Base-by-base conservation (phyloP, 2,329 filamentous ascomycete species). In the Apiospora koreana region DNA sequence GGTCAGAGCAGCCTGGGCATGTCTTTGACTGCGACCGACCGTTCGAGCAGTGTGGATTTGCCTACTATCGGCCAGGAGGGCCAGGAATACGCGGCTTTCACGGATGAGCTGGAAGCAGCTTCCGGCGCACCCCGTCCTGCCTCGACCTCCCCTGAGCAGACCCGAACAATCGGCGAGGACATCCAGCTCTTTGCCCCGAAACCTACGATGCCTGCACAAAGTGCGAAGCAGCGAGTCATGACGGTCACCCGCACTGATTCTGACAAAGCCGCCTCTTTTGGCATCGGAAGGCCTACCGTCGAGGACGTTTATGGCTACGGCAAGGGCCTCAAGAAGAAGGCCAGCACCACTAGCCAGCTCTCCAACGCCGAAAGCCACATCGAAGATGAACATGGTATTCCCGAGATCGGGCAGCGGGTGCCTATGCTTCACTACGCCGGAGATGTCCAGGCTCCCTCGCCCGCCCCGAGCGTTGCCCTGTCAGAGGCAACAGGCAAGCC, bases 371-470 rank as follows among this genome's bases (percentile, higher is more conserved):
- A 86, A 64, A 81, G 81, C 50, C 83, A 91, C 73, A 78, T 82
- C 50, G 92, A 92, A 23, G 93, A 95, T 64, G 93, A 96, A 73
- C 91, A 94, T 69, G 95, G 95, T 28, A 97, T 98, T 76, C 95
- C 95, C 2, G 93, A 97, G 79, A 96, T 98, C 75, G 95, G 95
- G 65, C 90, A 93, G 77, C 92, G 95, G 78, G 95, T 99, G 48
- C 96, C 96, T 67, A 96, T 99, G 93, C 92, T 96, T 79, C 93
- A 92, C 68, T 90, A 96, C 79, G 93, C 96, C 58, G 96, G 96
- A 72, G 95, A 98, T 79, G 96, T 98, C 12, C 96, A 99, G 83
- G 96, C 96, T 18, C 96, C 96, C 2, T 96, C 95, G 2, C 94
- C 95, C 1, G 88, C 90, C 2, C 92, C 91, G 10, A 80, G 81